These are phyloP conservation scores for Lipomyces lipofer DNA, from an alignment of 805 yeast genomes.

Conservation along the genomic window DNA sequence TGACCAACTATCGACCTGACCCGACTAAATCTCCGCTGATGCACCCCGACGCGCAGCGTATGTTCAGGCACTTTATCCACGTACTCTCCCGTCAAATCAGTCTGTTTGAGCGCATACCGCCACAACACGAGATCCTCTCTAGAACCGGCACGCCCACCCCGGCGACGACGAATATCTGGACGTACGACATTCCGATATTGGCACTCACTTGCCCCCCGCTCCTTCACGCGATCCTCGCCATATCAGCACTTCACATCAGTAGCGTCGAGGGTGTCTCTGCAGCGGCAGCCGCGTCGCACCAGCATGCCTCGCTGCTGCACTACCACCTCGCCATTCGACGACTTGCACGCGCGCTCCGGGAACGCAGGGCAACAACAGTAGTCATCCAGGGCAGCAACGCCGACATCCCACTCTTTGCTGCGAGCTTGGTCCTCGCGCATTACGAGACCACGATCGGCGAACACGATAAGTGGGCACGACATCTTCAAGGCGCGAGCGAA, in stretches of 20 bases:
- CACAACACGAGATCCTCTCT: conserved; percentile 11
- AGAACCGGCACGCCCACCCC: neutral
- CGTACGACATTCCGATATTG: conserved; percentile 25
- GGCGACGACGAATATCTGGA: conserved; percentile 18
- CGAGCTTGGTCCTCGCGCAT: conserved; percentile 14
- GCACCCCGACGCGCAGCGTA: conserved; percentile 14
- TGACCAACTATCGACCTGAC: conserved; percentile 12
- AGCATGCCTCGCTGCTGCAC: conserved; percentile 15
- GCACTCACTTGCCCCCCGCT: conserved; percentile 16
- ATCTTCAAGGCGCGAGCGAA: conserved; percentile 18
- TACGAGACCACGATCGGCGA: conserved; percentile 23
- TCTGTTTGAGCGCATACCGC: conserved; percentile 15
- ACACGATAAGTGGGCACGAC: conserved; percentile 25
- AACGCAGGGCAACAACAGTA: conserved; percentile 1
- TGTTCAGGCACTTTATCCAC: conserved; percentile 23
- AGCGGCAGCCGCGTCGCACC: conserved; percentile 13
- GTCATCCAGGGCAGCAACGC: neutral
- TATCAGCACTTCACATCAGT: conserved; percentile 18
- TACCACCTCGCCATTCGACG: conserved; percentile 22
- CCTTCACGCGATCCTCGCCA: conserved; percentile 21
- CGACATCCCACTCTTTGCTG: conserved; percentile 19
- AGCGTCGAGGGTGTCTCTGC: neutral
- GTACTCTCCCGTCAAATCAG: conserved; percentile 20
- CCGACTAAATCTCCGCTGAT: conserved; percentile 18
- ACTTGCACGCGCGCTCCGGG: conserved; percentile 10